phyloP scores from a whole-genome alignment of 257 asterid genomes.

The Haberlea rhodopensis region DNA sequence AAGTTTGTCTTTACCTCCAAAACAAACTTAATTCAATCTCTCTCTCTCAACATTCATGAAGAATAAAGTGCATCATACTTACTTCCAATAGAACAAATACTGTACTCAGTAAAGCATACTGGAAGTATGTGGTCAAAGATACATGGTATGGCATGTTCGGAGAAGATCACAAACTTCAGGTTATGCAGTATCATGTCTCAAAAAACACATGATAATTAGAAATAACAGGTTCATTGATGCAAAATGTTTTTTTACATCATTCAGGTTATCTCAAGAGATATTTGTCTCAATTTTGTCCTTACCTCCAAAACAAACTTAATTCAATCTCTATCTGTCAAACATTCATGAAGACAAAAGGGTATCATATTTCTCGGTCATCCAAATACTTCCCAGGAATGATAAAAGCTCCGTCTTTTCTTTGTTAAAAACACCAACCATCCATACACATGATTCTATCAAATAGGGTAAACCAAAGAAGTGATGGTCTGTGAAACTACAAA shows the following conservation, averaged over 20 bases:
- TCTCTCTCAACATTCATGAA: conserved; percentile 4
- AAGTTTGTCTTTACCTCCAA: not conserved
- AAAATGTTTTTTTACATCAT: not conserved
- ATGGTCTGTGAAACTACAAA: too few relatives aligned
- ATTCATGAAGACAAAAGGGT: conserved; percentile 4
- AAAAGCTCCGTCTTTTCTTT: too few relatives aligned
- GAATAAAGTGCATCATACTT: conserved; percentile 58
- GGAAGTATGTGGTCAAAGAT: conserved; percentile 44
- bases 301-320: not conserved
- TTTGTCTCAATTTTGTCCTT: not conserved
- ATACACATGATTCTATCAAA: too few relatives aligned
- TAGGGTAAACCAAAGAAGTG: too few relatives aligned
- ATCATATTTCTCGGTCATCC: conserved; percentile 7
- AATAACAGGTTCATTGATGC: not conserved
- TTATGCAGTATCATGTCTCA: not conserved
- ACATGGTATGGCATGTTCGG: conserved; percentile 9
- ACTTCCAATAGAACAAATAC: conserved; percentile 60
- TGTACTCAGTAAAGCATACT: conserved; percentile 59
- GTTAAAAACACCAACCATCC: too few relatives aligned
- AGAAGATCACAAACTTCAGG: conserved; percentile 11
- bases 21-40: not conserved
- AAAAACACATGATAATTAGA: not conserved
- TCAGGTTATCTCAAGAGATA: not conserved
- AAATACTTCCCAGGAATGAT: not conserved
- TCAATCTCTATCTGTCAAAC: conserved; percentile 3